Evolutionary conservation across 805 yeast genomes (phyloP), one percentile per base, ranked within the genome.

Genomic region (Monosporozyma yasuniensis): DNA sequence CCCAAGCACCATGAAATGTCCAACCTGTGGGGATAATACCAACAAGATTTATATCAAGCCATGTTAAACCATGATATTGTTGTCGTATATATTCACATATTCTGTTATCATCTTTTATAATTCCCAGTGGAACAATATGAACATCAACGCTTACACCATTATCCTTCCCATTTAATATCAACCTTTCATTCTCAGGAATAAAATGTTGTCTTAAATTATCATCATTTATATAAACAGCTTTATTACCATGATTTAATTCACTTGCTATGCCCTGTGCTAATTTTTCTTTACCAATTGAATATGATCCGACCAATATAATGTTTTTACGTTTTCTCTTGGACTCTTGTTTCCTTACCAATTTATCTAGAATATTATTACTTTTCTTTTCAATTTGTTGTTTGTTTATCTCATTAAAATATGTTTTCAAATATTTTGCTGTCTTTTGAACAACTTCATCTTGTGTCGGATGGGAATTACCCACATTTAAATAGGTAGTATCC

Each of bases 1-100:
- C 32, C 47, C 47, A 46, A 4, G 28, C 28, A 16, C 47, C 47
- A 12, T 39, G 43, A 63, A 77, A 84, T 1, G 88, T 74, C 98
- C 98, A 93, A 0, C 98, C 98, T 0, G 97, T 89, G 0, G 98
- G 97, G 47, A 79, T 72, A 34, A 86, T 71, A 0, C 87, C 96
- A n/a, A 85, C 72, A 41, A 87, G 74, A 44, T 61, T 60, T 5
- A 58, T 57, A 28, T 54, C 52, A 4, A 53, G 21, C 50, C 59
- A 57, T 2, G 30, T 52, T 47, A 37, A 37, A 3, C 39, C 39
- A 38, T 30, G 4, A 48, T 47, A 23, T 1, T 47, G 43, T 2
- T 51, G 48, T 28, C 53, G 53, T 48, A 62, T 51, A 47, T 65
- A 64, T 22, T 47, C 34, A 52, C 59, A 68, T 70, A 56, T 53